Conservation (phyloP, 2,329 filamentous ascomycete genomes). For the Diplodia scrobiculata region DNA sequence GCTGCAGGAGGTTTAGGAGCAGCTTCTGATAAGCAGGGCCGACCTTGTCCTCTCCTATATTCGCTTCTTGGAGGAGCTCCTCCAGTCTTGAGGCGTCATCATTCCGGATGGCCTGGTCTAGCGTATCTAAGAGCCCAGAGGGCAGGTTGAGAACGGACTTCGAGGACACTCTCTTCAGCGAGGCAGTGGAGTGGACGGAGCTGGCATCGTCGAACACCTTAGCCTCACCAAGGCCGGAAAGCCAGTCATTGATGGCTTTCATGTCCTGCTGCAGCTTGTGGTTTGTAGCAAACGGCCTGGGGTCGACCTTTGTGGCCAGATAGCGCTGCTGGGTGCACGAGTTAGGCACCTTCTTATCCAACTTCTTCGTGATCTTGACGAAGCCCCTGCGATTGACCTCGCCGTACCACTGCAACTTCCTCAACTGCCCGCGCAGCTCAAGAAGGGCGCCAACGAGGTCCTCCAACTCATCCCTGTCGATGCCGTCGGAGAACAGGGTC, state of each 20-base stretch:
- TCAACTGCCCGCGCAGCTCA: constrained; percentile 80
- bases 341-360: constrained; percentile 88
- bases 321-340: constrained; percentile 81
- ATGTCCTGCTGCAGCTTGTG: constrained; percentile 59
- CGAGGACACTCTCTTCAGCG: constrained; percentile 74
- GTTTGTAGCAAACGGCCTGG: constrained; percentile 82
- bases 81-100: constrained; percentile 64
- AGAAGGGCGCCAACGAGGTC: constrained; percentile 88
- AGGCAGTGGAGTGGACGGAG: constrained; percentile 68
- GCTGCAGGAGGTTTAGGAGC: constrained; percentile 78
- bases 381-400: constrained; percentile 95
- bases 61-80: constrained; percentile 61
- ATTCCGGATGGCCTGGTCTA: constrained; percentile 71
- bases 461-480: constrained; percentile 86
- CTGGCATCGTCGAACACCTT: constrained; percentile 74
- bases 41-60: constrained; percentile 52
- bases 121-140: constrained; percentile 65
- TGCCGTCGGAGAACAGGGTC: constrained; percentile 66
- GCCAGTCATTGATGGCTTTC: constrained; percentile 83
- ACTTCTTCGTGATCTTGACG: constrained; percentile 97
- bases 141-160: constrained; percentile 75
- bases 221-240: constrained; percentile 76
- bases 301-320: constrained; percentile 85
- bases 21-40: constrained; percentile 63
- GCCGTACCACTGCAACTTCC: constrained; percentile 96